Evolutionary conservation across 495 filamentous ascomycete species (phyloP).

Genomic region (Durotheca rogersii): DNA sequence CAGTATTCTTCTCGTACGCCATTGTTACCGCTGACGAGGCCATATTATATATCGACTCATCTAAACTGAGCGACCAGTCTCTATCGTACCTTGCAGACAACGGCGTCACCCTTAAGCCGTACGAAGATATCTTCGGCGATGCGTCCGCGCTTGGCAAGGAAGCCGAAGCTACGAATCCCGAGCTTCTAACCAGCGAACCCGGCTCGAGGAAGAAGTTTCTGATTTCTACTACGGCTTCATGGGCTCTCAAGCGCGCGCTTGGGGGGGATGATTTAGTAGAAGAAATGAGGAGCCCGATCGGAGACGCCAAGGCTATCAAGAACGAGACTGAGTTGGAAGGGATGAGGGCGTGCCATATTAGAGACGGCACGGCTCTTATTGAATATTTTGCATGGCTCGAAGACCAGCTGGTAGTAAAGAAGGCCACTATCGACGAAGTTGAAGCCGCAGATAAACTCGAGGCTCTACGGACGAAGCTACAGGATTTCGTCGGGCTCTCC

Average conservation of each 20-base stretch:
- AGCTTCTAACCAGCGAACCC: slow-evolving; percentile 2
- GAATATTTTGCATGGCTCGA: slow-evolving; percentile 98
- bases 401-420: slow-evolving; percentile 74
- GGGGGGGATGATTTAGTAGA: slow-evolving; percentile 89
- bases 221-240: slow-evolving; percentile 86
- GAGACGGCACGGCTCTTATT: slow-evolving; percentile 88
- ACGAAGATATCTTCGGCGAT: slow-evolving; percentile 80
- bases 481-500: slow-evolving; percentile 85
- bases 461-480: slow-evolving; percentile 72
- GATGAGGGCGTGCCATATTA: slow-evolving; percentile 90
- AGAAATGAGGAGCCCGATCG: slow-evolving; percentile 81
- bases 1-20: slow-evolving; percentile 97
- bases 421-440: slow-evolving; percentile 79
- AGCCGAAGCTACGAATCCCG: slow-evolving; percentile 40
- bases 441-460: slow-evolving; percentile 90
- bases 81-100: slow-evolving; percentile 69
- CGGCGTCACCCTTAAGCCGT: slow-evolving; percentile 74
- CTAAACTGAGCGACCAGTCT: slow-evolving; percentile 71
- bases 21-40: slow-evolving; percentile 79
- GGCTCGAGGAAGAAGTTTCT: slow-evolving; percentile 67
- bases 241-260: slow-evolving; percentile 84
- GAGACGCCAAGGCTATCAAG: slow-evolving; percentile 97
- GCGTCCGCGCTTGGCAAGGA: slow-evolving; percentile 59
- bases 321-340: slow-evolving; percentile 89
- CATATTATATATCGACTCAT: slow-evolving; percentile 80